A percentile compares a stretch with the other conserved stretches of the same genome.
Conservation (phyloP, 2,329 filamentous ascomycete species). For the Aspergillus clavatus region DNA sequence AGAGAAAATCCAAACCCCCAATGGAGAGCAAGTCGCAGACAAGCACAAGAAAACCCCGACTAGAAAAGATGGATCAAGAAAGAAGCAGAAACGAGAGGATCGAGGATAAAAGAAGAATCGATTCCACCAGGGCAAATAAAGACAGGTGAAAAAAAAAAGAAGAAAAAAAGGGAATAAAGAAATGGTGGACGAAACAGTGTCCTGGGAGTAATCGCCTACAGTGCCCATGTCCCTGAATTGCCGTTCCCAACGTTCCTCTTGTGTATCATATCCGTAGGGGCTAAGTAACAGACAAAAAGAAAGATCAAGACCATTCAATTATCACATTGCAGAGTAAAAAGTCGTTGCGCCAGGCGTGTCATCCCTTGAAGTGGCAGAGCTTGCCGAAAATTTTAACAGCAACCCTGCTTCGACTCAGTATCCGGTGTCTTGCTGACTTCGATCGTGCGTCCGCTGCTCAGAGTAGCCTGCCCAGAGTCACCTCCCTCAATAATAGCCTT, state of each 20-base stretch:
- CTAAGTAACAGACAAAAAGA: slow-evolving; percentile 34
- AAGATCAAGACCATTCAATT: slow-evolving; percentile 36
- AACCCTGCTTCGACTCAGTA: slow-evolving; percentile 62
- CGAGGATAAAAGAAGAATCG: slow-evolving; percentile 17
- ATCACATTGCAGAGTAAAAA: slow-evolving; percentile 37
- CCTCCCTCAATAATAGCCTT: slow-evolving; percentile 93
- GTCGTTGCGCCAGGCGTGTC: slow-evolving; percentile 31
- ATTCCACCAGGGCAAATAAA: slow-evolving; percentile 22
- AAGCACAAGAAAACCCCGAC: too few species aligned
- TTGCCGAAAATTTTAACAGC: slow-evolving; percentile 30
- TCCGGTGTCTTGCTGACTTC: slow-evolving; percentile 82
- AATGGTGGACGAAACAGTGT: slow-evolving; percentile 14
- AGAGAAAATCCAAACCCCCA: too few species aligned
- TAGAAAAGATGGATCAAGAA: not conserved
- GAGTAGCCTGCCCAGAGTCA: slow-evolving; percentile 72
- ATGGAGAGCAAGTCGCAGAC: too few species aligned
- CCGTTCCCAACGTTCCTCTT: slow-evolving; percentile 28
- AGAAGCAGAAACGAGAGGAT: slow-evolving; percentile 1
- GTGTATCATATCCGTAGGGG: slow-evolving; percentile 31
- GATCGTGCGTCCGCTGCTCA: slow-evolving; percentile 73
- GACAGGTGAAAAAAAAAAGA: slow-evolving; percentile 16
- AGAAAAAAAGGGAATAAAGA: slow-evolving; percentile 13
- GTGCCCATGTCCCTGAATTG: slow-evolving; percentile 22
- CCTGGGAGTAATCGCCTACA: slow-evolving; percentile 16
- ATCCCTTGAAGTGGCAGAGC: slow-evolving; percentile 15